phyloP scores from a whole-genome alignment of 805 yeast genomes.

The Candida tibetensis region DNA sequence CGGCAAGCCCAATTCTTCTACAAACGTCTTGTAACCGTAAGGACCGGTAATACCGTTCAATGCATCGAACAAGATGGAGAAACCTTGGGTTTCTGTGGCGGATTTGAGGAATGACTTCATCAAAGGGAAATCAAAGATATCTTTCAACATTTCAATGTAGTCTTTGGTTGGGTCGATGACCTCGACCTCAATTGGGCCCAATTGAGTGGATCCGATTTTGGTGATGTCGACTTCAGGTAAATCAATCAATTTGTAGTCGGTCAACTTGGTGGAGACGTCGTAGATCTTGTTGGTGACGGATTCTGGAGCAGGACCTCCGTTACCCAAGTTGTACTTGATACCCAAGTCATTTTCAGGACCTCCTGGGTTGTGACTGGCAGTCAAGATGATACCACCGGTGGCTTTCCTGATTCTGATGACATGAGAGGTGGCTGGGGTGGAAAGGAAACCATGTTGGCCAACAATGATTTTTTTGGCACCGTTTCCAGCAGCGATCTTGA shows the following conservation, averaged over 20 bases:
- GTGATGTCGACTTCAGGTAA: conserved; percentile 66
- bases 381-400: conserved; percentile 93
- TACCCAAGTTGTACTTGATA: conserved; percentile 88
- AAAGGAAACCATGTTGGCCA: conserved; percentile 84
- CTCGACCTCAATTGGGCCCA: conserved; percentile 68
- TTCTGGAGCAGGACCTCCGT: conserved; percentile 99
- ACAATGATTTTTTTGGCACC: conserved; percentile 82
- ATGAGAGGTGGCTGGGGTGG: conserved; percentile 97
- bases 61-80: conserved; percentile 81
- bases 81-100: conserved; percentile 44
- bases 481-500: conserved; percentile 84
- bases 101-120: conserved; percentile 66
- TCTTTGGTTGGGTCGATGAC: conserved; percentile 78
- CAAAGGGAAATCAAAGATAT: conserved; percentile 81
- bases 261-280: conserved; percentile 59
- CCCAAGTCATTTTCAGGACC: conserved; percentile 92
- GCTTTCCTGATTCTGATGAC: conserved; percentile 71
- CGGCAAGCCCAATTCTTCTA: conserved; percentile 81
- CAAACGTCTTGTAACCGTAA: conserved; percentile 80
- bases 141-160: conserved; percentile 75
- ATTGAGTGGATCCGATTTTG: conserved; percentile 47
- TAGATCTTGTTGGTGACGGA: conserved; percentile 84
- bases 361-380: conserved; percentile 98
- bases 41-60: conserved; percentile 97
- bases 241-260: conserved; percentile 58